Base-by-base conservation (phyloP, 2,329 filamentous ascomycete species). In the Colletotrichum somersetense region DNA sequence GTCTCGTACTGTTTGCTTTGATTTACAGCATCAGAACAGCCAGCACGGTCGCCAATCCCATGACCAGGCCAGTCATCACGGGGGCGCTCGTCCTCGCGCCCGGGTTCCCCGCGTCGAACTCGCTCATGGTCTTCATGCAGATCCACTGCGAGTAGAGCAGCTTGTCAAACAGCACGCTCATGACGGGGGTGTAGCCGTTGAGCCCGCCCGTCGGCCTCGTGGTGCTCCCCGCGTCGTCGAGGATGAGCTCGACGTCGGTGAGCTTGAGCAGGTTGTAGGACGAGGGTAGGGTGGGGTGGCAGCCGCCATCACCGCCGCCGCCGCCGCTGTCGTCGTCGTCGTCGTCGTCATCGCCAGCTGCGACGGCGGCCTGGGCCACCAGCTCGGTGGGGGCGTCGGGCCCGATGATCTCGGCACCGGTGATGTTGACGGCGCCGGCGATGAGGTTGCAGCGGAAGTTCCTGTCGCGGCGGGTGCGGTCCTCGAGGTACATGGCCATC, bases 121-220 rank as follows among this genome's bases (percentile, higher is more conserved):
- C 70, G n/a, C 59, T 70, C 70, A 72, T 70, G 6, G 70, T 72
- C 66, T 72, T 72, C 70, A 69, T 72, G 66, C 70, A 72, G 53
- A 72, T 72, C 70, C 70, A 72, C 55, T 72, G 70, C 46, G 70
- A 72, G 30, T 72, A 72, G 20, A 72, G 59, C 30, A 72, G 55
- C 42, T 69, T 61, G 5, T 72, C 70, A 26, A 72, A 72, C 20
- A 72, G 52, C 14, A 72, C 70, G 61, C 70, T 72, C 70, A 72
- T 72, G 23, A 72, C 70, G 10, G 70, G 70, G 18, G 70, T 72
- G 40, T 72, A 72, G 30, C 70, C 70, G 55, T 72, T 72, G 30
- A 72, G 6, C 5, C 70, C 70, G 26, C 70, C 70, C 6, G 70
- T 70, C 3, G 70, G 70, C 33, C 30, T 50, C 2, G 55, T 72